Percentiles rank a stretch among this genome's conserved stretches.
phyloP scores from a whole-genome alignment of 1,284 basidiomycete species.

The Peniophora sp. region DNA sequence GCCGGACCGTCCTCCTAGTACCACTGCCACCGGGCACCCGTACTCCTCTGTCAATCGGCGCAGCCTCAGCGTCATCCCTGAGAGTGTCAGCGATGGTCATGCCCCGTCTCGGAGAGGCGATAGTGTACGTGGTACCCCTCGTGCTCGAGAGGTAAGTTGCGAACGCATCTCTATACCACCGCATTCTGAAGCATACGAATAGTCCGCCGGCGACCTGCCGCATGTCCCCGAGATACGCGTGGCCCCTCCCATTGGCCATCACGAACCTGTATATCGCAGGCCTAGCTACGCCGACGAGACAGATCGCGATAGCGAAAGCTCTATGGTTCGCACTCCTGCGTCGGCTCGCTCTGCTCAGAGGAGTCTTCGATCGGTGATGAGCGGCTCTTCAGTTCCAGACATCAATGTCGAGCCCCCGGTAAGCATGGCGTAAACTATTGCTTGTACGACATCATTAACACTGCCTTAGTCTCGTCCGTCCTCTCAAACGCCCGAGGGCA shows the following conservation, averaged over 20 bases:
- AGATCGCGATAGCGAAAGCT: background rate
- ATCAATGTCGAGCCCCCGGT: slow-evolving; percentile 21
- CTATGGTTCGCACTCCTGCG: background rate
- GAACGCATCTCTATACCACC: background rate
- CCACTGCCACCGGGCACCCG: slow-evolving; percentile 11
- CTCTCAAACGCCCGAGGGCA: slow-evolving; percentile 14
- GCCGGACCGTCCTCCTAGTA: slow-evolving; percentile 18
- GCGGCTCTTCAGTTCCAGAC: slow-evolving; percentile 10
- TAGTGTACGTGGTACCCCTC: slow-evolving; percentile 7
- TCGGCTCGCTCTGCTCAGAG: slow-evolving; percentile 5
- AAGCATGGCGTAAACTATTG: slow-evolving; percentile 3
- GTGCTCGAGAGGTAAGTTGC: slow-evolving; percentile 1
- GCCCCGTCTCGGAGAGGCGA: slow-evolving; percentile 9
- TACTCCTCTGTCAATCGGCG: slow-evolving; percentile 19
- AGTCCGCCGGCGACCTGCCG: background rate
- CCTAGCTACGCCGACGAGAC: slow-evolving; percentile 11
- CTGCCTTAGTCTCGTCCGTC: slow-evolving; percentile 18
- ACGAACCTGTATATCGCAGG: slow-evolving; percentile 6
- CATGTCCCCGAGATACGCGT: background rate
- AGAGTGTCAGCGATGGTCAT: slow-evolving; percentile 9
- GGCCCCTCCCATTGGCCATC: background rate
- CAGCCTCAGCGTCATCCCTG: slow-evolving; percentile 14
- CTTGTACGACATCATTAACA: background rate
- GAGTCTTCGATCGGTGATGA: slow-evolving; percentile 8
- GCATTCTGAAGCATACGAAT: background rate